A percentile compares a stretch with the other conserved stretches of the same genome.
Evolutionary conservation across 768 basidiomycete genomes (phyloP).

Genomic region (Kockovaella imperatae): DNA sequence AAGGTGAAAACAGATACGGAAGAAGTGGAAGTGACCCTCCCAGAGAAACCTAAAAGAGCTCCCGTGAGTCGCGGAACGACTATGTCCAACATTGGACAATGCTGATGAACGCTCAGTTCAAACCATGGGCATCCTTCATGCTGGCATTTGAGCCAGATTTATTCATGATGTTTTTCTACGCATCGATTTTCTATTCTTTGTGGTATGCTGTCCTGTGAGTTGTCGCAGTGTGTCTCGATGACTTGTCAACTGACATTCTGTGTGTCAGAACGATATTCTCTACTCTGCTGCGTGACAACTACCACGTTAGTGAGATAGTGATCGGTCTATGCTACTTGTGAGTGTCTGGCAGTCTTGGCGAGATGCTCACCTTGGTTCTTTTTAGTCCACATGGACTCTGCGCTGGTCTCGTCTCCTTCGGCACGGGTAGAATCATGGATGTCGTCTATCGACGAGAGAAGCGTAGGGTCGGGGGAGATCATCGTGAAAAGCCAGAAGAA

Average conservation of each 20-base stretch:
- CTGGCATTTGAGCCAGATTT: conserved; percentile 37
- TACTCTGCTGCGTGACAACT: conserved; percentile 54
- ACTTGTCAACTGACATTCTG: background rate
- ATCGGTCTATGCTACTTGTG: conserved; percentile 65
- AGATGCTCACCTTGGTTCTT: background rate
- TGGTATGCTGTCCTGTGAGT: conserved; percentile 33
- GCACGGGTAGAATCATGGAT: conserved; percentile 59
- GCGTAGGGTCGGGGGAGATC: conserved; percentile 28
- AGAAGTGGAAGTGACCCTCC: no score
- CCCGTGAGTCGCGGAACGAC: background rate
- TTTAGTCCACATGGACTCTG: conserved; percentile 60
- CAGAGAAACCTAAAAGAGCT: no score
- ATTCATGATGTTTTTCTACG: conserved; percentile 25
- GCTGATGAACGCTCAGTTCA: conserved; percentile 19
- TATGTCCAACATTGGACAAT: background rate
- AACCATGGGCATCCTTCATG: conserved; percentile 27
- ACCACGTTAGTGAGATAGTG: conserved; percentile 56
- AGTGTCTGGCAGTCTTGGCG: background rate
- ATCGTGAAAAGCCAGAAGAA: conserved; percentile 20
- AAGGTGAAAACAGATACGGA: conserved; percentile 16
- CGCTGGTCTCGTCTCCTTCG: conserved; percentile 54
- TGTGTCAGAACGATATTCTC: conserved; percentile 37
- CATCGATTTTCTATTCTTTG: conserved; percentile 27
- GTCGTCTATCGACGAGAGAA: conserved; percentile 54
- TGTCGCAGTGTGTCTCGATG: background rate